A percentile compares a stretch with the other conserved stretches of the same genome.
Evolutionary conservation across 805 yeast genomes (phyloP).

Genomic region (Tetrapisispora arboricola): DNA sequence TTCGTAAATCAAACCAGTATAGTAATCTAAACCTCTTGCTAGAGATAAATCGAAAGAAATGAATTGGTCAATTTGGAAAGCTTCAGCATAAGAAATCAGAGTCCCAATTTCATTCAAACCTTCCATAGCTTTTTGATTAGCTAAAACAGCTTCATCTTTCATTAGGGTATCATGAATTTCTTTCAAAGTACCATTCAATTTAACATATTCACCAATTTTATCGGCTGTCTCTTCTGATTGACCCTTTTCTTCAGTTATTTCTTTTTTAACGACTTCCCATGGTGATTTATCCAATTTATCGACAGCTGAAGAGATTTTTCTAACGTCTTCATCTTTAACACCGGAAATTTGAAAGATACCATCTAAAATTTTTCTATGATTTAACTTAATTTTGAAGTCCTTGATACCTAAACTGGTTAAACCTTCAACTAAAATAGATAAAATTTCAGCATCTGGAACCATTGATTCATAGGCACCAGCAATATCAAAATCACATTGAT

Average conservation of each 20-base stretch:
- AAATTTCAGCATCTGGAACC: constrained; percentile 93
- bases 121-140: constrained; percentile 61
- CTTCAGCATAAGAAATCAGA: constrained; percentile 68
- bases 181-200: constrained; percentile 64
- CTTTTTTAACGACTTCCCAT: constrained; percentile 89
- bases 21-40: constrained; percentile 96
- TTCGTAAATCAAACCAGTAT: constrained; percentile 94
- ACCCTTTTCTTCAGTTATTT: constrained; percentile 84
- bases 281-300: constrained; percentile 93
- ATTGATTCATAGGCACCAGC: constrained; percentile 89
- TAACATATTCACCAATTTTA: constrained; percentile 83
- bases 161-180: constrained; percentile 49
- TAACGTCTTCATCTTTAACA: constrained; percentile 84
- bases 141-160: constrained; percentile 44
- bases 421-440: constrained; percentile 77
- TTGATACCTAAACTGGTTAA: constrained; percentile 70
- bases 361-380: constrained; percentile 91
- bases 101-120: constrained; percentile 76
- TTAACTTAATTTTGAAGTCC: constrained; percentile 85
- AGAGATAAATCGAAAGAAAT: constrained; percentile 85
- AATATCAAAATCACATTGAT: constrained; percentile 96
- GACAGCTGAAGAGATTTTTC: constrained; percentile 89
- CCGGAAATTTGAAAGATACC: constrained; percentile 95
- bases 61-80: constrained; percentile 59
- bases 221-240: constrained; percentile 91